Percentiles rank a stretch among this genome's conserved stretches.
phyloP scores from a whole-genome alignment of 2,329 filamentous ascomycete species.

The Penicillium crustosum region DNA sequence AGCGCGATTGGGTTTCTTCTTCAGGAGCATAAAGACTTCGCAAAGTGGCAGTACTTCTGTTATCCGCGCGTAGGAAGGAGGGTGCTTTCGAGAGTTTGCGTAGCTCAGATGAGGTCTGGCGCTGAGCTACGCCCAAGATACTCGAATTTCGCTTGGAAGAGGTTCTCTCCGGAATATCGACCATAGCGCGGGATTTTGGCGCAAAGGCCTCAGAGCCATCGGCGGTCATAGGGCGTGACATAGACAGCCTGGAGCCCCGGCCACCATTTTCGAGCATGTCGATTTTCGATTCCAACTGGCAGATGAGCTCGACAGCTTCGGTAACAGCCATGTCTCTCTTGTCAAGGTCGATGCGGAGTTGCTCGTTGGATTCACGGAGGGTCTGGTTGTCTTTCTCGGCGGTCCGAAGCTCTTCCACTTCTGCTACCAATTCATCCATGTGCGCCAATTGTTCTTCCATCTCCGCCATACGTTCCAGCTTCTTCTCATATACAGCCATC shows the following conservation, averaged over 20 bases:
- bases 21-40: slow-evolving; percentile 41
- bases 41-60: slow-evolving; percentile 39
- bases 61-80: slow-evolving; percentile 41
- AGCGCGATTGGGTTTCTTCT: slow-evolving; percentile 26
- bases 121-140: slow-evolving; percentile 13
- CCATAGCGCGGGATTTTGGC: slow-evolving; percentile 25
- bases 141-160: slow-evolving; percentile 37
- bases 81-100: slow-evolving; percentile 37
- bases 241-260: slow-evolving; percentile 26
- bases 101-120: slow-evolving; percentile 23
- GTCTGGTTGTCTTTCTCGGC: slow-evolving; percentile 38
- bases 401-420: slow-evolving; percentile 39
- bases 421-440: slow-evolving; percentile 41
- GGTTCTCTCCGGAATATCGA: slow-evolving; percentile 42
- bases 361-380: slow-evolving; percentile 40
- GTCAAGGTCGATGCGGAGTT: slow-evolving; percentile 39
- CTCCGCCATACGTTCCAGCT: slow-evolving; percentile 37
- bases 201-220: slow-evolving; percentile 31
- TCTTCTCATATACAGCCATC: slow-evolving; percentile 37
- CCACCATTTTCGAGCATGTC: slow-evolving; percentile 32
- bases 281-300: slow-evolving; percentile 43
- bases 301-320: slow-evolving; percentile 47
- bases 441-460: slow-evolving; percentile 39
- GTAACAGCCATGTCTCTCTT: slow-evolving; percentile 43
- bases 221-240: slow-evolving; percentile 25